Conservation (phyloP, 306 rosid genomes). For the Begonia fuchsioides region DNA sequence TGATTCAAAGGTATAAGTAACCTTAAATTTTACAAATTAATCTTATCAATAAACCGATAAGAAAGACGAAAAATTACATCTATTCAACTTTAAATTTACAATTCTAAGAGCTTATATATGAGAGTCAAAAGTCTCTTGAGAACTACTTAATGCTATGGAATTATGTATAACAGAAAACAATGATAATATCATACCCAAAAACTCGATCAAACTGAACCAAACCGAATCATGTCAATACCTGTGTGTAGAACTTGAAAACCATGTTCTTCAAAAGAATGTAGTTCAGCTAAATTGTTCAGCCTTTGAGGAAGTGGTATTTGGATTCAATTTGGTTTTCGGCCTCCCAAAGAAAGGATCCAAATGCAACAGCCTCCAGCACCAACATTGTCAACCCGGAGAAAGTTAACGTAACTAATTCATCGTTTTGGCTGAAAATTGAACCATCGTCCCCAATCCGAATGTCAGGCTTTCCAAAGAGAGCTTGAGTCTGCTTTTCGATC, state of each 20-base stretch:
- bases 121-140: neutral
- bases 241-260: neutral
- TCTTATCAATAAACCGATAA: no score
- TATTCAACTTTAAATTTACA: no score
- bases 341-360: slow-evolving; percentile 82
- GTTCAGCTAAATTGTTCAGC: slow-evolving; percentile 15
- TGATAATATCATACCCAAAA: neutral
- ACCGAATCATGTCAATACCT: neutral
- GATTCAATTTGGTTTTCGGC: slow-evolving; percentile 73
- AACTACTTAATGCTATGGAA: neutral
- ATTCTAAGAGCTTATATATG: neutral
- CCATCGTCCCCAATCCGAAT: slow-evolving; percentile 51
- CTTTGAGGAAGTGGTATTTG: slow-evolving; percentile 51
- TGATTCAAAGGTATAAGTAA: no score
- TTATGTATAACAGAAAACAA: neutral
- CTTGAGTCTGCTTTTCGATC: slow-evolving; percentile 93
- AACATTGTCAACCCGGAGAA: slow-evolving; percentile 71
- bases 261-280: neutral
- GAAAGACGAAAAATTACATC: no score
- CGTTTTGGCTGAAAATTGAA: slow-evolving; percentile 46
- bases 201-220: neutral
- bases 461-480: slow-evolving; percentile 78
- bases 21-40: no score
- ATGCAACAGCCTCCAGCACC: slow-evolving; percentile 71
- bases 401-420: slow-evolving; percentile 45